A percentile compares a stretch with the other conserved stretches of the same genome.
Conservation (phyloP, 2,329 filamentous ascomycete genomes). For the Fusarium abutilonis region DNA sequence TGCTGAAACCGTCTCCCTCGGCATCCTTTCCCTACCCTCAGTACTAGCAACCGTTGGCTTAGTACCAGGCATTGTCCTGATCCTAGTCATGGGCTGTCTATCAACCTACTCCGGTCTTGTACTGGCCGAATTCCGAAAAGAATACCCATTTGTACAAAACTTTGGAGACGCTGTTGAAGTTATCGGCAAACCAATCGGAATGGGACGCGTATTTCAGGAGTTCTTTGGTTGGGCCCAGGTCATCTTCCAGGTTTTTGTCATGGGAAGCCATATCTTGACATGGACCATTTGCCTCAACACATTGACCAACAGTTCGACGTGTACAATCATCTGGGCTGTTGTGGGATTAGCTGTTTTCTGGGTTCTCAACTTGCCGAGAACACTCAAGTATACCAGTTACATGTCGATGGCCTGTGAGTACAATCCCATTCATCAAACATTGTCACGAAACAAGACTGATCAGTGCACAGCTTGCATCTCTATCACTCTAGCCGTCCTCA, state of each 20-base stretch:
- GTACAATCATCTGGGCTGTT: constrained; percentile 72
- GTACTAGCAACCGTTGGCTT: constrained; percentile 77
- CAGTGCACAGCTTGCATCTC: constrained; percentile 61
- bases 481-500: constrained; percentile 69
- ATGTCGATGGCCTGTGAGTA: constrained; percentile 65
- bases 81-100: constrained; percentile 71
- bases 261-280: constrained; percentile 74
- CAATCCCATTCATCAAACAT: not conserved
- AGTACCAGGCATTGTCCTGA: constrained; percentile 77
- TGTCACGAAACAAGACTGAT: not conserved
- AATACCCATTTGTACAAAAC: constrained; percentile 73
- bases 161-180: constrained; percentile 74
- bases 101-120: constrained; percentile 70
- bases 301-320: constrained; percentile 67
- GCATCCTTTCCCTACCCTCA: constrained; percentile 76
- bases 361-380: constrained; percentile 68
- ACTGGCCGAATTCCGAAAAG: constrained; percentile 74
- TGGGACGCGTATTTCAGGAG: constrained; percentile 65
- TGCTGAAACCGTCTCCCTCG: constrained; percentile 58
- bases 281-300: constrained; percentile 74
- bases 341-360: constrained; percentile 68
- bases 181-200: constrained; percentile 56
- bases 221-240: constrained; percentile 68
- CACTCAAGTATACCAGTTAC: constrained; percentile 69
- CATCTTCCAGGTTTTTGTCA: constrained; percentile 73